Evolutionary conservation across 2,329 filamentous ascomycete species (phyloP), one percentile per base, ranked within the genome.

Genomic region (Alternaria longipes): DNA sequence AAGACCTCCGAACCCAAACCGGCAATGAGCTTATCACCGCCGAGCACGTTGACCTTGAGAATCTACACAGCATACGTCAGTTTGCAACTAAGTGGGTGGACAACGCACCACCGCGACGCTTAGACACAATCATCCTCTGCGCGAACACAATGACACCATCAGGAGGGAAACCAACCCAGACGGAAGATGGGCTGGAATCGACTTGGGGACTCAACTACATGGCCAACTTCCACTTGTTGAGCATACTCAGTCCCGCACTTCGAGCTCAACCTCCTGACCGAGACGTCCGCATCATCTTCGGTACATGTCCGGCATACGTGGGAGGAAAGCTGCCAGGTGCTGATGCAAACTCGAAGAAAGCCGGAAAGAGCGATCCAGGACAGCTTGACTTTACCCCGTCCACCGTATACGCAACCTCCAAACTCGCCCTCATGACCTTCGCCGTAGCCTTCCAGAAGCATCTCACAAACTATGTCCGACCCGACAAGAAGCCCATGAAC

Each of bases 81-180:
- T 99, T 99, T 77, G 95, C 95, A 12, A 99, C 95, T 0, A 94
- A 93, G 82, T 99, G 96, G 94, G 93, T 99, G 67, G 94, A 99
- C 79, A 98, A 97, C 78, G 87, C 91, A 22, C 94, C 95, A 3
- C 92, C 94, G 8, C 86, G 96, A 58, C 85, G 96, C 49, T 83
- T 99, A 7, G 95, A 99, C 78, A 94, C 94, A 89, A 83, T 99
- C 47, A 87, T 99, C 20, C 85, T 99, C 18, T 97, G 93, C 78
- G 95, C 90, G 9, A 91, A 91, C 45, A 90, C 90, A 0, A 82
- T 93, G 67, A 92, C 90, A 5, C 90, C 92, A 3, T 86, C 86
- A 11, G 91, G 89, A 1, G 84, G 85, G 5, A 81, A 83, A 65
- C 83, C 86, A 28, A 81, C 79, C 1, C 82, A 86, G 66, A 97